Conservation (phyloP, 225 moss, liverwort and hornwort genomes). For the Lunularia cruciata region DNA sequence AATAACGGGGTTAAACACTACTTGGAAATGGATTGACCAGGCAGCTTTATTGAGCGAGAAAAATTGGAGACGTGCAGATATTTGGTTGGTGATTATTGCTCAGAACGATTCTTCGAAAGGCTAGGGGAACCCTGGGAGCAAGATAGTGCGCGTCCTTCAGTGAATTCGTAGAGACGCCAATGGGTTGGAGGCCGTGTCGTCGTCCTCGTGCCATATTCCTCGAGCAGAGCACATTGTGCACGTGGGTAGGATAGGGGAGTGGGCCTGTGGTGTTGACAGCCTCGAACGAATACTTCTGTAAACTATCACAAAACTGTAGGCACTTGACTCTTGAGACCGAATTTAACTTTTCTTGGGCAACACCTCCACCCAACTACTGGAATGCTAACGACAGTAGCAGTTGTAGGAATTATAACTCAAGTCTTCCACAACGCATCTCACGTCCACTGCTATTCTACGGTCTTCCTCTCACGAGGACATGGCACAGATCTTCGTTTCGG, state of each 20-base stretch:
- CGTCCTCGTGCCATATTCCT: constrained; percentile 8
- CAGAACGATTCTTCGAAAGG: background rate
- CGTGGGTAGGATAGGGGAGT: constrained; percentile 9
- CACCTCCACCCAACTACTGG: background rate
- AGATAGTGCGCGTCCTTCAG: background rate
- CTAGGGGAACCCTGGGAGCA: background rate
- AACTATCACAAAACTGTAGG: background rate
- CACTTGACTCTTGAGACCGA: background rate
- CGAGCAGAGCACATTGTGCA: background rate
- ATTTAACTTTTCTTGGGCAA: background rate
- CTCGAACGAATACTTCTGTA: background rate
- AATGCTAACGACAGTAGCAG: background rate
- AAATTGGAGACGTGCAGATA: background rate
- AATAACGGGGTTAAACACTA: too few species aligned
- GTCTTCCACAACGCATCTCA: background rate
- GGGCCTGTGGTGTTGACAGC: background rate
- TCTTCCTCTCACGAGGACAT: background rate
- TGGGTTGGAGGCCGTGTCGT: background rate
- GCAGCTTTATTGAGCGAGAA: too few species aligned
- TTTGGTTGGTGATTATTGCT: background rate
- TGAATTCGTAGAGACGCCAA: background rate
- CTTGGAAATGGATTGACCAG: background rate
- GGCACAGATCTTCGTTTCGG: background rate
- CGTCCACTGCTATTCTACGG: background rate
- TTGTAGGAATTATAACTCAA: background rate